These are phyloP conservation scores for Podospora anserina DNA, from an alignment of 495 filamentous ascomycete genomes.

Conservation along the genomic window DNA sequence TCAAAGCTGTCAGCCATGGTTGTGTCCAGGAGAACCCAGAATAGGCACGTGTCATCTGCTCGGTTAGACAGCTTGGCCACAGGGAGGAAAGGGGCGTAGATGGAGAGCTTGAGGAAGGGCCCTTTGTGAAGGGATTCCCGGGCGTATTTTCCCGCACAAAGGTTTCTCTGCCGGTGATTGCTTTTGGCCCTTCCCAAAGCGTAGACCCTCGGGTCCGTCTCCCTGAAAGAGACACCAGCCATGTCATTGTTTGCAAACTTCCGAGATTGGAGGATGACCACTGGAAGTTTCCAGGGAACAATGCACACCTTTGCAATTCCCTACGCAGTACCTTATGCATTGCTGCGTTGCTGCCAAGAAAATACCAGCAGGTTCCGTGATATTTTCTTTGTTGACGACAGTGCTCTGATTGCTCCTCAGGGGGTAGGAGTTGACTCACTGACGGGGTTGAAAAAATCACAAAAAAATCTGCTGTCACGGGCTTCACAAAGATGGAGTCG, in stretches of 20 bases:
- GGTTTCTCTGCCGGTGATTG: not conserved
- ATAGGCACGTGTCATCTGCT: not conserved
- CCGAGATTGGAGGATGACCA: not conserved
- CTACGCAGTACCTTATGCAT: not conserved
- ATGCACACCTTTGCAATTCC: too few relatives aligned
- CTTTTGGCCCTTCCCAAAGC: not conserved
- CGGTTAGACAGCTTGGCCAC: not conserved
- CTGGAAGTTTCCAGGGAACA: constrained; percentile 1
- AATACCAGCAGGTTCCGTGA: not conserved
- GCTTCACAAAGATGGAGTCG: not conserved
- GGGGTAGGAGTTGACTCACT: constrained; percentile 4
- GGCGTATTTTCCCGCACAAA: not conserved
- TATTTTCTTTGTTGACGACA: not conserved
- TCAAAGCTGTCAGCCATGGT: not conserved
- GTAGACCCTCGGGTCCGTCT: not conserved
- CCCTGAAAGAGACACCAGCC: not conserved
- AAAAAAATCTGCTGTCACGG: not conserved
- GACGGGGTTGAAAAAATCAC: not conserved
- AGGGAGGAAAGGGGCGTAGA: not conserved
- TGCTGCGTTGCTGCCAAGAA: not conserved
- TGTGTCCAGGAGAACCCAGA: not conserved
- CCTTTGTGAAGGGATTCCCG: not conserved
- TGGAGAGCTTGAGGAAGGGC: not conserved
- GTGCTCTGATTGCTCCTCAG: not conserved
- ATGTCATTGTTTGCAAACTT: not conserved